Conservation (phyloP, 2,329 filamentous ascomycete genomes). For the Trichoderma simmonsii region DNA sequence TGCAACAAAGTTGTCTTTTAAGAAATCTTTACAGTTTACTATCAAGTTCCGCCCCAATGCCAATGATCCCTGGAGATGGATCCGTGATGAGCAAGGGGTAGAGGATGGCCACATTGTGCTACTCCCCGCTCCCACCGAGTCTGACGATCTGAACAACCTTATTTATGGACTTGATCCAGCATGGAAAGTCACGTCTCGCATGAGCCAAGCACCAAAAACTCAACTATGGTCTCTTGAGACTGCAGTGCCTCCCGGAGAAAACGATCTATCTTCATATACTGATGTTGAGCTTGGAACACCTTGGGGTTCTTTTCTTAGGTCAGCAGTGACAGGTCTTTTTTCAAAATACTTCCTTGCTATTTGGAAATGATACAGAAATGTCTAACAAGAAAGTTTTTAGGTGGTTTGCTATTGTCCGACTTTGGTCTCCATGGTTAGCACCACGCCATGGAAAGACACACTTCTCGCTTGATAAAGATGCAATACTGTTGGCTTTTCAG, state of each 20-base stretch:
- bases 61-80: conserved; percentile 65
- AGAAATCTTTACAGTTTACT: conserved; percentile 60
- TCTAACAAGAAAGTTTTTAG: conserved; percentile 33
- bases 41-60: conserved; percentile 60
- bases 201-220: conserved; percentile 66
- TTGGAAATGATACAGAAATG: too few relatives aligned
- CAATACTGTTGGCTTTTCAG: conserved; percentile 74
- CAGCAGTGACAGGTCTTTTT: conserved; percentile 23
- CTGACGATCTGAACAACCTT: conserved; percentile 49
- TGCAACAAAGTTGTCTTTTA: conserved; percentile 46
- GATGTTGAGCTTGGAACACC: conserved; percentile 61
- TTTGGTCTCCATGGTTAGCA: conserved; percentile 81
- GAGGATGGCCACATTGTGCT: conserved; percentile 62
- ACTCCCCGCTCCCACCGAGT: conserved; percentile 27
- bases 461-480: conserved; percentile 73
- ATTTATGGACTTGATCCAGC: conserved; percentile 56
- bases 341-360: not conserved
- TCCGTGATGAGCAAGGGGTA: conserved; percentile 59
- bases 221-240: conserved; percentile 67
- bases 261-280: conserved; percentile 55
- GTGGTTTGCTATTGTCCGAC: conserved; percentile 78
- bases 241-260: conserved; percentile 53
- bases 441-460: conserved; percentile 73
- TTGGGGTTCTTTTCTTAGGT: conserved; percentile 54
- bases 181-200: conserved; percentile 51